These are phyloP conservation scores for Termitomyces sp. DNA, from an alignment of 768 basidiomycete genomes.

Conservation along the genomic window DNA sequence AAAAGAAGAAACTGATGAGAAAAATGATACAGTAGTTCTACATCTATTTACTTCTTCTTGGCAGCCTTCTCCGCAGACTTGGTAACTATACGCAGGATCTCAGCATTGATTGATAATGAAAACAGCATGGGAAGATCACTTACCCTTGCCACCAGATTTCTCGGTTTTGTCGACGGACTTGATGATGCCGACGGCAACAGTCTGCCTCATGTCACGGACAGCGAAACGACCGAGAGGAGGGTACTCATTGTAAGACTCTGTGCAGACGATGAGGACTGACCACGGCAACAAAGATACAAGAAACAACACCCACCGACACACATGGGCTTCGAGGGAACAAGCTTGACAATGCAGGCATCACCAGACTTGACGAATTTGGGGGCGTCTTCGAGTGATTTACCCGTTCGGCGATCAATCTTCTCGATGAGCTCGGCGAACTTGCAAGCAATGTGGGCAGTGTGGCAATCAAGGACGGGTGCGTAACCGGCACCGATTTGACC, in stretches of 20 bases:
- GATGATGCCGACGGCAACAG: conserved; percentile 98
- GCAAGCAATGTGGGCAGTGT: conserved; percentile 99
- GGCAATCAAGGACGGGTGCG: conserved; percentile 98
- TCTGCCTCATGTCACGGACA: conserved; percentile 99
- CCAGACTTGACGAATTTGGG: conserved; percentile 99
- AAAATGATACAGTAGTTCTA: conserved; percentile 62
- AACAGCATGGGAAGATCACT: conserved; percentile 15
- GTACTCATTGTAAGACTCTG: conserved; percentile 90
- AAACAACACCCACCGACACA: conserved; percentile 33
- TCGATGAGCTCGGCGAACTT: conserved; percentile 98
- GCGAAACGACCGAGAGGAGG: conserved; percentile 99
- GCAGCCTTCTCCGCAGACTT: conserved; percentile 95
- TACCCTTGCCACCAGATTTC: conserved; percentile 82
- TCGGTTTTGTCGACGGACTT: conserved; percentile 96
- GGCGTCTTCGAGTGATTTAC: conserved; percentile 79
- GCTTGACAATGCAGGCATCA: conserved; percentile 98
- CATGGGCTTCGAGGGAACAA: conserved; percentile 93
- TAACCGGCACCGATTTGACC: conserved; percentile 99
- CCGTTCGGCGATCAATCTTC: conserved; percentile 99
- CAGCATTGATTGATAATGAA: too few relatives aligned
- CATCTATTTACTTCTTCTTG: conserved; percentile 94
- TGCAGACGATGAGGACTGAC: conserved; percentile 12
- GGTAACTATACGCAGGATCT: conserved; percentile 47
- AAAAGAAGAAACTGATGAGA: conserved; percentile 44
- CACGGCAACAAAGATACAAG: background rate